Percentiles rank a stretch among this genome's conserved stretches.
These are phyloP conservation scores for Tylopilus plumbeoviolaceoides DNA, from an alignment of 768 basidiomycete species.

Conservation along the genomic window DNA sequence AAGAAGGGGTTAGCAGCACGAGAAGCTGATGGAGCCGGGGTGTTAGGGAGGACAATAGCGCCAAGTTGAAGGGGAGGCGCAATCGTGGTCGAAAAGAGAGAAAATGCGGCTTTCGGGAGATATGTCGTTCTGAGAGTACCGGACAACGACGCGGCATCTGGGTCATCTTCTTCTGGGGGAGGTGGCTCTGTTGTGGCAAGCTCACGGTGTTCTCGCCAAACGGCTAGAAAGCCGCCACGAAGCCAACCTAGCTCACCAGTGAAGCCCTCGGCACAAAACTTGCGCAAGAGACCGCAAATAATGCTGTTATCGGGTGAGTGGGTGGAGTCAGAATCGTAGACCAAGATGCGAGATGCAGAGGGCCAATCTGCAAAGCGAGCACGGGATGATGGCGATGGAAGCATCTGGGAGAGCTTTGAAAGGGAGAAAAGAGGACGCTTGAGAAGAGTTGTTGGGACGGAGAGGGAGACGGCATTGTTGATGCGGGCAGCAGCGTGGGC, in stretches of 20 bases:
- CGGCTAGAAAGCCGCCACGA: slow-evolving; percentile 75
- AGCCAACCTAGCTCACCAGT: slow-evolving; percentile 70
- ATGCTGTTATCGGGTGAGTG: slow-evolving; percentile 60
- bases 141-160: slow-evolving; percentile 30
- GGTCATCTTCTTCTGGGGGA: slow-evolving; percentile 47
- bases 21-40: slow-evolving; percentile 21
- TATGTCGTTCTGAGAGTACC: slow-evolving; percentile 48
- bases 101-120: slow-evolving; percentile 64
- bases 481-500: slow-evolving; percentile 66
- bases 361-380: slow-evolving; percentile 58
- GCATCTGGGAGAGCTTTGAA: slow-evolving; percentile 71
- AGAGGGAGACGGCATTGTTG: slow-evolving; percentile 71
- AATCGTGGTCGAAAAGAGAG: slow-evolving; percentile 41
- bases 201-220: slow-evolving; percentile 51
- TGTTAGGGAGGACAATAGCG: slow-evolving; percentile 4
- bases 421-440: slow-evolving; percentile 87
- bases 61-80: slow-evolving; percentile 15
- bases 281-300: slow-evolving; percentile 68
- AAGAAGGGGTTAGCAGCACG: slow-evolving; percentile 80
- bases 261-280: slow-evolving; percentile 62
- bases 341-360: slow-evolving; percentile 59
- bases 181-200: slow-evolving; percentile 50
- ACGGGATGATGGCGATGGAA: slow-evolving; percentile 59
- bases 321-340: slow-evolving; percentile 80
- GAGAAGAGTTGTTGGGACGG: slow-evolving; percentile 91